Evolutionary conservation across 2,329 filamentous ascomycete genomes (phyloP).

Genomic region (Neofusicoccum sp.): DNA sequence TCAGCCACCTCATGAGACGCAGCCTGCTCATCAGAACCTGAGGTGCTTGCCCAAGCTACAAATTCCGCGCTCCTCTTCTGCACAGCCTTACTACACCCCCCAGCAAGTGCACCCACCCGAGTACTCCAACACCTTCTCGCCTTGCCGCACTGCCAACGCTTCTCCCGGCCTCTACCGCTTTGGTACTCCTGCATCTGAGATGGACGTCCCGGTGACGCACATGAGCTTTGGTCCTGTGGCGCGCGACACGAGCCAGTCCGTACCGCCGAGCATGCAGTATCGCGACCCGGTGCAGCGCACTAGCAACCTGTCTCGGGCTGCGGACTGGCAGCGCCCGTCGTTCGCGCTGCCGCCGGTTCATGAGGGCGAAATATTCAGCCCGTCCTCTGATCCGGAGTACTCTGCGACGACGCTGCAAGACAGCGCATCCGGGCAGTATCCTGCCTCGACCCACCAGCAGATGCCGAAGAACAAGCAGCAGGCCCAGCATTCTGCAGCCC

Average conservation of each 20-base stretch:
- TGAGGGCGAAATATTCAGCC: constrained; percentile 60
- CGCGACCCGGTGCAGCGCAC: constrained; percentile 53
- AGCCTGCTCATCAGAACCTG: constrained; percentile 52
- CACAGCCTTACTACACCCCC: constrained; percentile 29
- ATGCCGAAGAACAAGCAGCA: constrained; percentile 18
- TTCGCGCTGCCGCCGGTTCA: constrained; percentile 71
- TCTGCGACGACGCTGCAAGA: constrained; percentile 25
- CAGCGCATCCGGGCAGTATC: constrained; percentile 19
- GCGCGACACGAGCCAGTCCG: constrained; percentile 83
- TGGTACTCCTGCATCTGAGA: constrained; percentile 86
- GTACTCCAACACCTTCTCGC: constrained; percentile 37
- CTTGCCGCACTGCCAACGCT: constrained; percentile 47
- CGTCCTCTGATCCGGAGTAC: constrained; percentile 31
- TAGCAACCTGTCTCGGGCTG: constrained; percentile 43
- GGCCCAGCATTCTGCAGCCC: not conserved
- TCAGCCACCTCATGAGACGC: constrained; percentile 35
- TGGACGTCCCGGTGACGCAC: constrained; percentile 80
- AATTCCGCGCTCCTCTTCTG: constrained; percentile 53
- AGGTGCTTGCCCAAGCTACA: constrained; percentile 58
- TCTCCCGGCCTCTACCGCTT: constrained; percentile 72
- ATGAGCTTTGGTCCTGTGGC: constrained; percentile 71
- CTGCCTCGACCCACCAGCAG: not conserved
- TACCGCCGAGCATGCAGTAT: constrained; percentile 91
- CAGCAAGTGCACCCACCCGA: constrained; percentile 29
- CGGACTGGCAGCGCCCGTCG: constrained; percentile 63